Conservation (phyloP, 2,329 filamentous ascomycete species). For the Amesomyces nigricolor region DNA sequence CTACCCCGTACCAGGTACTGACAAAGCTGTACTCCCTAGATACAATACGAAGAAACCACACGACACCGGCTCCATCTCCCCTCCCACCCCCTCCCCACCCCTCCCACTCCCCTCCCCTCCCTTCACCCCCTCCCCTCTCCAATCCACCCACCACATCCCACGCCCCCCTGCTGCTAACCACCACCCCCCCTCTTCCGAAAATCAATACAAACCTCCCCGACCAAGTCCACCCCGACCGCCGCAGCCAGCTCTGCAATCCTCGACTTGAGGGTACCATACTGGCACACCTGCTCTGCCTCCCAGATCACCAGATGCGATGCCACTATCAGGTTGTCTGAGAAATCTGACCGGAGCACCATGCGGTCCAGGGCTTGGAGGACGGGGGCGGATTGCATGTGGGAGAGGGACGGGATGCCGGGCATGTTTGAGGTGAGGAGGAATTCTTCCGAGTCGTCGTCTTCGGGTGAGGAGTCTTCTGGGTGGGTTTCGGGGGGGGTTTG, state of each 20-base stretch:
- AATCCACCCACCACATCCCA: background rate
- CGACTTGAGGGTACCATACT: conserved; percentile 51
- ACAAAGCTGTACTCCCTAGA: no score
- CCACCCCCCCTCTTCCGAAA: conserved; percentile 32
- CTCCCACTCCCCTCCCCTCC: background rate
- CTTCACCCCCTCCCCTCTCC: background rate
- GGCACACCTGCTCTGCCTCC: conserved; percentile 46
- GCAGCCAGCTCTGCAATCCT: conserved; percentile 63
- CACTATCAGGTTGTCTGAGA: conserved; percentile 35
- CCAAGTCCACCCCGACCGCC: conserved; percentile 56
- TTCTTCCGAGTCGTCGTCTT: conserved; percentile 13
- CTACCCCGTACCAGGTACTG: no score
- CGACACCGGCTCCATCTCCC: no score
- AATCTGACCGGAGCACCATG: conserved; percentile 49
- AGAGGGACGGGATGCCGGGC: conserved; percentile 57
- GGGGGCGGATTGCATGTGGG: conserved; percentile 41
- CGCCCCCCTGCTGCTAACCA: background rate
- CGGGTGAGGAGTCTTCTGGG: conserved; percentile 22
- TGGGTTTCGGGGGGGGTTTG: conserved; percentile 7
- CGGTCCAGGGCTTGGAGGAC: conserved; percentile 49
- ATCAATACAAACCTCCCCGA: conserved; percentile 53
- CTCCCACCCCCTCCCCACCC: background rate
- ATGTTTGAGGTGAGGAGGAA: conserved; percentile 57
- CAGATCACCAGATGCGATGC: conserved; percentile 53
- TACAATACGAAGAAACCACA: no score